These are phyloP conservation scores for Pleurotus djamor DNA, from an alignment of 768 basidiomycete species.

Conservation along the genomic window DNA sequence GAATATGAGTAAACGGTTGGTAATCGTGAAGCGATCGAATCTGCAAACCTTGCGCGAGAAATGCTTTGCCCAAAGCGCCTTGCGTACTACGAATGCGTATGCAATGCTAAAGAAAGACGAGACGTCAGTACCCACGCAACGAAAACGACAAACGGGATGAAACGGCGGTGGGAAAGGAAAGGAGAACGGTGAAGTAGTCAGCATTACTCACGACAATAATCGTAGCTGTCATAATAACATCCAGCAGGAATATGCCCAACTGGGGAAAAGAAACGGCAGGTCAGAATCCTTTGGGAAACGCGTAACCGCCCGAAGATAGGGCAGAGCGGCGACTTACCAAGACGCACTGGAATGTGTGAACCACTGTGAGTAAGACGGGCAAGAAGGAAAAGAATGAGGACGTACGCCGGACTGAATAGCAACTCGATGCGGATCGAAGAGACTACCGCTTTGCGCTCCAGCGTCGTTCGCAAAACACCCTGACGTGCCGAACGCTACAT, in stretches of 20 bases:
- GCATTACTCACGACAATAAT: conserved; percentile 14
- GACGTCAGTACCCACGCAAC: neutral
- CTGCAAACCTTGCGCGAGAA: conserved; percentile 18
- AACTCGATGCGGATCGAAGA: conserved; percentile 1
- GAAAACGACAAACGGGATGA: neutral
- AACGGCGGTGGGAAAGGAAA: neutral
- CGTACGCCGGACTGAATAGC: conserved; percentile 11
- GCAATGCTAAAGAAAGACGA: conserved; percentile 15
- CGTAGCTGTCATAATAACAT: conserved; percentile 16
- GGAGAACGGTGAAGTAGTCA: neutral
- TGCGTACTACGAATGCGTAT: conserved; percentile 18
- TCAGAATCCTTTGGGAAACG: neutral
- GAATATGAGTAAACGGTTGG: neutral
- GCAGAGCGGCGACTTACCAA: neutral
- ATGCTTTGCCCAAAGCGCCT: conserved; percentile 17
- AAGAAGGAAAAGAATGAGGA: neutral
- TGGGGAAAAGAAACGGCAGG: neutral
- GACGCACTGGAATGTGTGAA: conserved; percentile 7
- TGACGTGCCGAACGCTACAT: neutral
- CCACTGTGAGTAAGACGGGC: neutral
- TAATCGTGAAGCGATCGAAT: neutral
- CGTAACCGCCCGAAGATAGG: neutral
- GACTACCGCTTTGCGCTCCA: neutral
- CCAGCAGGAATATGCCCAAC: conserved; percentile 16
- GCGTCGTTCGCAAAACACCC: conserved; percentile 13